These are phyloP conservation scores for Metarhizium album DNA, from an alignment of 2,329 filamentous ascomycete species.

Conservation along the genomic window DNA sequence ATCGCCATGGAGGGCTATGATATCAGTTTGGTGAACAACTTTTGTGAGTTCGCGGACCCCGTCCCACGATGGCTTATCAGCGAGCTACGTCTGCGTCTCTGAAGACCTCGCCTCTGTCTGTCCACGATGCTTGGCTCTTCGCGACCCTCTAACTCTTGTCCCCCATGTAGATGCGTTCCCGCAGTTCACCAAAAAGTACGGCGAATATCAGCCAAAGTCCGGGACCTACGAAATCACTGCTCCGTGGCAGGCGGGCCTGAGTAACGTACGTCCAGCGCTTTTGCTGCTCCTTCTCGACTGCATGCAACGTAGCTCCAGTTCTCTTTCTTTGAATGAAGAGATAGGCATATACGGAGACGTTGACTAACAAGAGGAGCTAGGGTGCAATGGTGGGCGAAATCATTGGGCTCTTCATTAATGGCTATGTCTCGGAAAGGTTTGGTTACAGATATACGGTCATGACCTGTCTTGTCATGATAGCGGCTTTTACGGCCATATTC, in stretches of 20 bases:
- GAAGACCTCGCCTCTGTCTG: background rate
- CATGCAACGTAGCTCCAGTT: background rate
- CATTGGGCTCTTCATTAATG: conserved; percentile 55
- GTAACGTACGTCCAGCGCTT: conserved; percentile 29
- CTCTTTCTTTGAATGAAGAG: too few species aligned
- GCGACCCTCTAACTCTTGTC: background rate
- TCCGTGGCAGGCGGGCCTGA: conserved; percentile 51
- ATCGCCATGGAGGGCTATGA: conserved; percentile 92
- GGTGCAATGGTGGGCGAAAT: conserved; percentile 42
- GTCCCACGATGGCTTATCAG: conserved; percentile 9
- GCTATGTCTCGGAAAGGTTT: conserved; percentile 54
- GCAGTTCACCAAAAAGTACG: conserved; percentile 49
- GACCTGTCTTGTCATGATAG: conserved; percentile 39
- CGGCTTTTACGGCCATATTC: conserved; percentile 50
- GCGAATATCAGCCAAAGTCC: conserved; percentile 29
- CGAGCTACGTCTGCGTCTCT: background rate
- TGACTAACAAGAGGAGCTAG: conserved; percentile 3
- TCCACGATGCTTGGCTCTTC: background rate
- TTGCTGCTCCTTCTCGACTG: background rate
- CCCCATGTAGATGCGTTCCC: conserved; percentile 35
- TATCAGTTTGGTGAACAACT: conserved; percentile 70
- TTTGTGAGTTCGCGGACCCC: conserved; percentile 44
- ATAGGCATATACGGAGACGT: background rate
- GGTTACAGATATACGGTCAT: conserved; percentile 59
- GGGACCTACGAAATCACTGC: conserved; percentile 46